A percentile compares a stretch with the other conserved stretches of the same genome.
Conservation (phyloP, 805 yeast species). For the Candida awuae region DNA sequence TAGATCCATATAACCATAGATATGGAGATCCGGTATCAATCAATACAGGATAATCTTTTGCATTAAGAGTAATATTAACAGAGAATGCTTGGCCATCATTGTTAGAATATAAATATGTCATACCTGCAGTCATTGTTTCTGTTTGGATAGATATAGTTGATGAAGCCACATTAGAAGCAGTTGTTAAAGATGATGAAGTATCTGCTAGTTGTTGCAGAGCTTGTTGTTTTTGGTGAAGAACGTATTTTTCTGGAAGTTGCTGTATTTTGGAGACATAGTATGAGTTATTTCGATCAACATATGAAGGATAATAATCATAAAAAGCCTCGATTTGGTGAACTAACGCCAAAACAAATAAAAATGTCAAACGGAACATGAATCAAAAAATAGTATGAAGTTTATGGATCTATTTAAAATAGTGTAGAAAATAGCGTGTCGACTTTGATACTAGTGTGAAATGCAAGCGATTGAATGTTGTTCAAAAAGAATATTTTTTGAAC, state of each 20-base stretch:
- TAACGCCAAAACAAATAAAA: background rate
- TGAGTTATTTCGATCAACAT: background rate
- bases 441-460: background rate
- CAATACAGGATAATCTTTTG: slow-evolving; percentile 41
- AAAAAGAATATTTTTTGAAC: too few species aligned
- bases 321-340: background rate
- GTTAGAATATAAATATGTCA: slow-evolving; percentile 22
- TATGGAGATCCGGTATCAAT: slow-evolving; percentile 62
- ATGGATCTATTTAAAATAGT: background rate
- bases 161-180: too few species aligned
- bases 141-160: slow-evolving; percentile 6
- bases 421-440: background rate
- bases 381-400: background rate
- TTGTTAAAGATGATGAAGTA: background rate
- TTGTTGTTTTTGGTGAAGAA: slow-evolving; percentile 1
- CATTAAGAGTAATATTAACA: slow-evolving; percentile 33
- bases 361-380: background rate
- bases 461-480: background rate
- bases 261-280: slow-evolving; percentile 5
- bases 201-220: background rate
- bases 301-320: slow-evolving; percentile 2
- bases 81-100: slow-evolving; percentile 30
- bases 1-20: slow-evolving; percentile 51
- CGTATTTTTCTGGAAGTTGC: background rate
- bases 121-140: slow-evolving; percentile 19